Evolutionary conservation across 192 early-diverging fungal species (phyloP).

Genomic region (Oehlia diaphana): DNA sequence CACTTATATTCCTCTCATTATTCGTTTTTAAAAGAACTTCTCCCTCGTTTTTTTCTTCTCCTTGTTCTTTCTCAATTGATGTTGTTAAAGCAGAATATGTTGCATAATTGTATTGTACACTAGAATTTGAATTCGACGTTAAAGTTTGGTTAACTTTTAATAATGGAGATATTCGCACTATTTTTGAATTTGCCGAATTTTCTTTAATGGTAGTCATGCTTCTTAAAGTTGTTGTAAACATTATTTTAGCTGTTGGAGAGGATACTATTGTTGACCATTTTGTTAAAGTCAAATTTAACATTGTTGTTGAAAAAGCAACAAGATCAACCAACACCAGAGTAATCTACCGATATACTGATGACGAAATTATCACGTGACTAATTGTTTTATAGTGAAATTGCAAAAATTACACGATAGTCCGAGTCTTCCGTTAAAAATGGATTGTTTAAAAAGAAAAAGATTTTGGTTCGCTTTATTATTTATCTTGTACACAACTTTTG

Average conservation of each 20-base stretch:
- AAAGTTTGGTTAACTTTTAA: background rate
- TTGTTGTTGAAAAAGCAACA: too few relatives aligned
- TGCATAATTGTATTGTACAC: background rate
- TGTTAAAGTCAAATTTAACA: too few relatives aligned
- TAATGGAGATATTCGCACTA: background rate
- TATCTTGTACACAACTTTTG: background rate
- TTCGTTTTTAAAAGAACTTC: background rate
- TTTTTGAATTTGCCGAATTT: background rate
- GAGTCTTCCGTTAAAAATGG: too few relatives aligned
- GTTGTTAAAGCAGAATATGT: background rate
- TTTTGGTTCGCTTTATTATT: background rate
- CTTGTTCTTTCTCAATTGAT: background rate
- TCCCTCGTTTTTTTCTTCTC: background rate
- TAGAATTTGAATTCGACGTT: background rate
- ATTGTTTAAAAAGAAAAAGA: background rate
- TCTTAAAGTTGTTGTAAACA: background rate
- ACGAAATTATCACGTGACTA: too few relatives aligned
- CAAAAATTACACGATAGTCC: too few relatives aligned
- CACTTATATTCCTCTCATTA: background rate
- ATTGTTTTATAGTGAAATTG: too few relatives aligned
- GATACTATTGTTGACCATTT: background rate
- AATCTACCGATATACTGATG: too few relatives aligned
- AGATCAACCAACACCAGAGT: too few relatives aligned
- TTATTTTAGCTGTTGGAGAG: background rate
- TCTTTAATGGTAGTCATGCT: background rate